Percentiles rank a stretch among this genome's conserved stretches.
phyloP scores from a whole-genome alignment of 768 basidiomycete species.

The Boletus rubropictus region DNA sequence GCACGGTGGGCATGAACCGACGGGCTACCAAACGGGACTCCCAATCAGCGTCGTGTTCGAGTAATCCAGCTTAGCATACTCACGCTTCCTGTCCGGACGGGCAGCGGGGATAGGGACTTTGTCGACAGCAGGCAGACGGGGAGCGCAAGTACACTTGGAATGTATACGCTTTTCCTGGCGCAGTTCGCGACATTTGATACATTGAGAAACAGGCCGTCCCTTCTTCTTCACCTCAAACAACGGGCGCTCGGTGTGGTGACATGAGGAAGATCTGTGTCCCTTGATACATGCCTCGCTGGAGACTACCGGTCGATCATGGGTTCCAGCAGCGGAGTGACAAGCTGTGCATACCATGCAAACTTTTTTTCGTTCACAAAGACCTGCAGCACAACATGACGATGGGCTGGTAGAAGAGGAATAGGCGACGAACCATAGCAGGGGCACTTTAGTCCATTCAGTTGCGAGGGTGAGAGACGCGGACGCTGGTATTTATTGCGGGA shows the following conservation, averaged over 20 bases:
- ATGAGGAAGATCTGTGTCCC: constrained; percentile 87
- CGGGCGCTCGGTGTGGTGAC: constrained; percentile 80
- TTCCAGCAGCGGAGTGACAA: neutral
- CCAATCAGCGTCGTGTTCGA: constrained; percentile 17
- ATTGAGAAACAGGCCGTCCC: constrained; percentile 88
- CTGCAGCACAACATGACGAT: constrained; percentile 26
- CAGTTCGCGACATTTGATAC: constrained; percentile 75
- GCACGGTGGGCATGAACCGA: constrained; percentile 65
- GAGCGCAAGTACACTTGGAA: constrained; percentile 72
- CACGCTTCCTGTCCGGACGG: constrained; percentile 32
- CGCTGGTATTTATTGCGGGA: constrained; percentile 2
- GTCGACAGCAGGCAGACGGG: constrained; percentile 29
- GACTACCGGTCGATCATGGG: constrained; percentile 9
- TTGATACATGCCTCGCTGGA: constrained; percentile 87
- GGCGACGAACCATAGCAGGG: constrained; percentile 20
- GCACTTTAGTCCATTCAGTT: constrained; percentile 12
- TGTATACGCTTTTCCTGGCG: constrained; percentile 77
- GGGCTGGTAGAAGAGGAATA: neutral
- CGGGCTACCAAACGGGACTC: constrained; percentile 38
- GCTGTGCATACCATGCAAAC: constrained; percentile 59
- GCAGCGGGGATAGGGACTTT: constrained; percentile 30
- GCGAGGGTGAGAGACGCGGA: neutral
- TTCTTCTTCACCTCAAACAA: constrained; percentile 94
- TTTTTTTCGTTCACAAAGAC: constrained; percentile 72
- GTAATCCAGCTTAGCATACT: constrained; percentile 2